These are phyloP conservation scores for Hyaloscypha finlandica DNA, from an alignment of 495 filamentous ascomycete genomes.

Conservation along the genomic window DNA sequence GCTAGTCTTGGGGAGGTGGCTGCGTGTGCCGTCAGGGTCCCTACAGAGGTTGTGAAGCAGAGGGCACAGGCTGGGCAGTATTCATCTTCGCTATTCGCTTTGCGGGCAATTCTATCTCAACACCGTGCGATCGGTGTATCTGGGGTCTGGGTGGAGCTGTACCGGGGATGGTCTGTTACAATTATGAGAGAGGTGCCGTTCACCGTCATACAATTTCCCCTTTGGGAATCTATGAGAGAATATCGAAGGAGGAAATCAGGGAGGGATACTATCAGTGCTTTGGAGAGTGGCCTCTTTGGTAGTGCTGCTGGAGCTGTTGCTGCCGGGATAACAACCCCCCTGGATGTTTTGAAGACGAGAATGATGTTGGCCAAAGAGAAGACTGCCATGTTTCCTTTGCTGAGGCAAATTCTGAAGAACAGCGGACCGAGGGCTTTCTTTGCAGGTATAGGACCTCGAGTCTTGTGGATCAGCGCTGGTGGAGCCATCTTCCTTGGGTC, in stretches of 20 bases:
- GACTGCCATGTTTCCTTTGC: constrained; percentile 57
- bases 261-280: constrained; percentile 57
- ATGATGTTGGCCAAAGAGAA: constrained; percentile 80
- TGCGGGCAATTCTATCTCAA: constrained; percentile 68
- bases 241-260: constrained; percentile 37
- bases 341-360: constrained; percentile 96
- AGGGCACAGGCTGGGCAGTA: constrained; percentile 84
- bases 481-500: constrained; percentile 95
- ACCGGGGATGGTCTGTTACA: constrained; percentile 87
- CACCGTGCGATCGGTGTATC: constrained; percentile 42
- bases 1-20: constrained; percentile 88
- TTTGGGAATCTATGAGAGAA: constrained; percentile 92
- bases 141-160: constrained; percentile 78
- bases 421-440: constrained; percentile 79
- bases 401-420: constrained; percentile 67
- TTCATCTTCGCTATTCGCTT: constrained; percentile 58
- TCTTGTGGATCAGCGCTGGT: constrained; percentile 92
- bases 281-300: constrained; percentile 85
- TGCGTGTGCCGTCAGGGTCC: constrained; percentile 88
- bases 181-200: constrained; percentile 96
- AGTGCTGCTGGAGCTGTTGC: constrained; percentile 82
- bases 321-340: constrained; percentile 85
- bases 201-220: constrained; percentile 92
- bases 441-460: constrained; percentile 81
- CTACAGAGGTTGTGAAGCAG: constrained; percentile 97